phyloP scores from a whole-genome alignment of 345 rosid genomes.

The Nephelium lappaceum region DNA sequence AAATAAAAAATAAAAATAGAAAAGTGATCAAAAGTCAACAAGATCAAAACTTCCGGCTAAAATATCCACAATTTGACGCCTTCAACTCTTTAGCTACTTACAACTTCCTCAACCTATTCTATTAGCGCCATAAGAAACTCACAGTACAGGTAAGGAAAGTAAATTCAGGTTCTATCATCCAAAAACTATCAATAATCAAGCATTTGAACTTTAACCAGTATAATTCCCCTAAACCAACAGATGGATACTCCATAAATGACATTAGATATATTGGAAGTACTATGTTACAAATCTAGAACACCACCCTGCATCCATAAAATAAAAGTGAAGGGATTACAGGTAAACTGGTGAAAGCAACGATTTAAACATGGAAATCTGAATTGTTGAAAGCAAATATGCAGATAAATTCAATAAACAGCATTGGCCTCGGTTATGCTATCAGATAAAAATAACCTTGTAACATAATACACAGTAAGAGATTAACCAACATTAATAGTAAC shows the following conservation, averaged over 20 bases:
- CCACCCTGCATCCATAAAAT: neutral
- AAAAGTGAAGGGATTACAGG: too few species aligned
- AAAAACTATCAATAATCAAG: neutral
- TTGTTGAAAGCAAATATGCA: neutral
- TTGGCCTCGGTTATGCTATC: neutral
- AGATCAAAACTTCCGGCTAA: neutral
- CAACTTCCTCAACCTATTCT: neutral
- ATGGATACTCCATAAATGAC: neutral
- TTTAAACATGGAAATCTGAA: neutral
- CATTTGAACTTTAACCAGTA: neutral
- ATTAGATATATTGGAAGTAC: neutral
- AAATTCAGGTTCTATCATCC: slow-evolving; percentile 2
- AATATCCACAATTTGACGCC: slow-evolving; percentile 1
- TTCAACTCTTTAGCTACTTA: neutral
- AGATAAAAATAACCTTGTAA: neutral
- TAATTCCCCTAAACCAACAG: neutral
- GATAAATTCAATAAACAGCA: neutral
- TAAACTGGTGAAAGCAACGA: too few species aligned
- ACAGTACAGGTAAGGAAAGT: slow-evolving; percentile 1
- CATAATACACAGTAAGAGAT: neutral
- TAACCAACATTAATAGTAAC: neutral
- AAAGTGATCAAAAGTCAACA: neutral
- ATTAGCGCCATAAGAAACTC: neutral
- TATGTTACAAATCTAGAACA: neutral
- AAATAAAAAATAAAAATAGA: neutral